phyloP scores from a whole-genome alignment of 1,284 basidiomycete species.

The Leccinum fuscescens region DNA sequence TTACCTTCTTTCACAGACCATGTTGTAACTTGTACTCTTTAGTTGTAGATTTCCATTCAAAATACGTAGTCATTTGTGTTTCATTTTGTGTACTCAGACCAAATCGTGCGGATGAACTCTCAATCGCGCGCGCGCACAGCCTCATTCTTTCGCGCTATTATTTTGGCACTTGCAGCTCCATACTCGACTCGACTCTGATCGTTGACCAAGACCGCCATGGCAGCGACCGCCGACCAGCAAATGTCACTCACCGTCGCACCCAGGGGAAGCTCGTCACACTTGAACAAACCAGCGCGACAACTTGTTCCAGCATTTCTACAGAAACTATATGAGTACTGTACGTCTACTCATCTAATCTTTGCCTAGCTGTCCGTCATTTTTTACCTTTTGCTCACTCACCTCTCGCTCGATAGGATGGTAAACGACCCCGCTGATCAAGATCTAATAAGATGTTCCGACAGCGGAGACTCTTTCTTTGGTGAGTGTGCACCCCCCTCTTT shows the following conservation, averaged over 20 bases:
- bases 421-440: constrained; percentile 81
- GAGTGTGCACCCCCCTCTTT: constrained; percentile 25
- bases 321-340: constrained; percentile 80
- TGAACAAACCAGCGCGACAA: constrained; percentile 54
- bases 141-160: no score
- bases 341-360: constrained; percentile 34
- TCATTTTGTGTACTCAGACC: no score
- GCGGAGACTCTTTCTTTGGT: constrained; percentile 91
- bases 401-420: constrained; percentile 55
- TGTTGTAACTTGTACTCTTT: no score
- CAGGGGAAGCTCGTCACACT: constrained; percentile 41
- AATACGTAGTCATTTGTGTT: no score
- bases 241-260: constrained; percentile 51
- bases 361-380: constrained; percentile 6
- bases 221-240: constrained; percentile 40
- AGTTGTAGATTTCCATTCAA: no score
- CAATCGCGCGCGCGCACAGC: no score
- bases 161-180: no score
- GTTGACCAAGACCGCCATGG: constrained; percentile 20
- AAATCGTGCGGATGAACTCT: no score
- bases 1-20: no score
- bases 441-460: constrained; percentile 87
- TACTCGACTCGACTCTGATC: constrained; percentile 4
- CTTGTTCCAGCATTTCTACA: constrained; percentile 85
- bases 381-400: constrained; percentile 4